Base-by-base conservation (phyloP, 192 early-diverging fungal species). In the Coemansia asiatica region DNA sequence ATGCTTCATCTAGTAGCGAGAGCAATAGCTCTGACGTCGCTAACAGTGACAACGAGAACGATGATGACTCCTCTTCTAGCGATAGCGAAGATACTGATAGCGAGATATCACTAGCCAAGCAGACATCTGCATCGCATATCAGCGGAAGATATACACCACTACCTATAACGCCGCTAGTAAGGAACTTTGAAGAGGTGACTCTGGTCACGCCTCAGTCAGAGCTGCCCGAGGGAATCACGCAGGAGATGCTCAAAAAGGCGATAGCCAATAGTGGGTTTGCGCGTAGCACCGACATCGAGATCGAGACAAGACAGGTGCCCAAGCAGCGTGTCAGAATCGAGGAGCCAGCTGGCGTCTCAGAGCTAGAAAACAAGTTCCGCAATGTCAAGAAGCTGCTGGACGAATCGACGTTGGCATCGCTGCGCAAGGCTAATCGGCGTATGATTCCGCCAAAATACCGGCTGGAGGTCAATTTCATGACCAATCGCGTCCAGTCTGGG, bases 391-490 rank as follows among this genome's bases (percentile, higher is more conserved):
- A 74, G 5, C 49, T 67, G 31, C 71, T 84, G 18, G 79, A 76
- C 33, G 75, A 79, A 53, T 84, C 82, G 4, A 72, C 79, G 1
- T 67, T 84, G 13, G 79, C 74, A 0, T 74, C 74, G 46, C 66
- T 84, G 19, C 74, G 75, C 67, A 72, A 84, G 50, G 74, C 66
- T 18, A 84, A 84, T 53, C 82, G 78, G 19, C 71, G 78, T 5
- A 77, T 74, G 78, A 61, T 84, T 15, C 82, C 82, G 31, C 62
- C 68, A 35, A 72, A 77, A 60, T 75, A 81, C 44, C 74, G 78
- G 0, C 67, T 80, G 48, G 82, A 84, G 38, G 75, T 84, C 44
- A 84, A 84, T 69, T 84, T 81, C 73, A 66, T 81, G 66, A 81
- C 78, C 44, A 81, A 74, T 60, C 71, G 78, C 23, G 72, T 75